Conservation (phyloP, 176 grass and related monocot genomes). For the Lolium perenne region DNA sequence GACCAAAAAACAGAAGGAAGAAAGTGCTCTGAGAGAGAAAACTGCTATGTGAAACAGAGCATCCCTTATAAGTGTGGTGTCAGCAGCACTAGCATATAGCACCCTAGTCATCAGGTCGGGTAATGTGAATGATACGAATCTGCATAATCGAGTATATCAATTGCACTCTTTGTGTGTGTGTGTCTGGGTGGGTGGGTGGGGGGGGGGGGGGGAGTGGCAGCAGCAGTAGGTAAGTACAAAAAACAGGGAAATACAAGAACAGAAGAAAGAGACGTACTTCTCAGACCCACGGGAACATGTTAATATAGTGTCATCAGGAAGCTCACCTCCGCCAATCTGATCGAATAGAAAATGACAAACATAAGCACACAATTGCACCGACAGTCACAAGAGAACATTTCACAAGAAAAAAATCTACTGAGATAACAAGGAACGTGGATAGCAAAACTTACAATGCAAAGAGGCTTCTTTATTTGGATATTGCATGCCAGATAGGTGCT, state of each 20-base stretch:
- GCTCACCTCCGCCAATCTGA: conserved; percentile 86
- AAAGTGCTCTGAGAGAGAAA: not conserved
- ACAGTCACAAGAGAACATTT: conserved; percentile 24
- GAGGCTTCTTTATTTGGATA: conserved; percentile 95
- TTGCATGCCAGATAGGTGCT: conserved; percentile 69
- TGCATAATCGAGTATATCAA: too few species aligned
- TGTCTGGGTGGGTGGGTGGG: too few species aligned
- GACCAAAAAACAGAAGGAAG: not conserved
- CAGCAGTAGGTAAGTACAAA: too few species aligned
- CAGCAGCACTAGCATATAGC: too few species aligned
- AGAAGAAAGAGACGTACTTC: conserved; percentile 65
- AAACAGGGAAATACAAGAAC: not conserved
- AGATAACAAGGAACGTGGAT: conserved; percentile 38
- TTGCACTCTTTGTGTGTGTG: too few species aligned
- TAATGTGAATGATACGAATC: not conserved
- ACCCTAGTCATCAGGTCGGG: not conserved
- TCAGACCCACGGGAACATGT: conserved; percentile 89
- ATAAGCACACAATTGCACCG: conserved; percentile 38
- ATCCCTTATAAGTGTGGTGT: not conserved
- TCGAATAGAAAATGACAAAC: conserved; percentile 31
- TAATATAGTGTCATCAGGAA: conserved; percentile 93
- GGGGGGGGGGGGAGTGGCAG: too few species aligned
- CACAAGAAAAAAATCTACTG: not conserved
- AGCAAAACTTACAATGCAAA: conserved; percentile 89
- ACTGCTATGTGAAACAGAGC: not conserved